Percentiles rank a stretch among this genome's conserved stretches.
Evolutionary conservation across 2,329 filamentous ascomycete genomes (phyloP).

Genomic region (Penicillium verrucosum): DNA sequence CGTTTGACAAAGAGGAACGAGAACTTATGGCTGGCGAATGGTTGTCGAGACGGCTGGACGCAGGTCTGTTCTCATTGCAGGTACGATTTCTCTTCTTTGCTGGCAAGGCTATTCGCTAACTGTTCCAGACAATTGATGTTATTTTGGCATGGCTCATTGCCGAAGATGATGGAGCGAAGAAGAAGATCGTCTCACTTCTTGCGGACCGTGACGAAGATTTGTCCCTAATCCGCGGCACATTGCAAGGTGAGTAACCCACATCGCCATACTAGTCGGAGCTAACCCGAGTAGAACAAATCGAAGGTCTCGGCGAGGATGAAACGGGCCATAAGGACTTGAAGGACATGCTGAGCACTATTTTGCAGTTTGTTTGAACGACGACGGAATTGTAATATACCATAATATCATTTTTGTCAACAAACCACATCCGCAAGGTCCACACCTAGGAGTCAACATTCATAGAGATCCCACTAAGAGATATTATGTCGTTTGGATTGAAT

Average conservation of each 20-base stretch:
- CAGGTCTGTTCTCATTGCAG: slow-evolving; percentile 79
- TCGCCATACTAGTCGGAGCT: slow-evolving; percentile 7
- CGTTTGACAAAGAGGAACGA: slow-evolving; percentile 56
- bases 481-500: not conserved
- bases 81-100: slow-evolving; percentile 23
- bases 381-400: not conserved
- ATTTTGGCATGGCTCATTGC: slow-evolving; percentile 87
- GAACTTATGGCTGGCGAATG: slow-evolving; percentile 66
- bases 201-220: slow-evolving; percentile 67
- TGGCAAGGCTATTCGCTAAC: slow-evolving; percentile 35
- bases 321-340: slow-evolving; percentile 54
- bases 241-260: slow-evolving; percentile 54
- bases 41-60: slow-evolving; percentile 73
- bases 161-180: slow-evolving; percentile 74
- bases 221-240: slow-evolving; percentile 59
- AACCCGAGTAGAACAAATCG: slow-evolving; percentile 54
- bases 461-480: not conserved
- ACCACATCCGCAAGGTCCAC: not conserved
- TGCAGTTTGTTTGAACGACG: slow-evolving; percentile 36
- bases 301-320: slow-evolving; percentile 55
- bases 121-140: slow-evolving; percentile 61
- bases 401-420: not conserved
- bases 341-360: slow-evolving; percentile 64
- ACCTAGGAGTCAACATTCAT: not conserved
- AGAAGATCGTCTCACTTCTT: slow-evolving; percentile 61